Base-by-base conservation (phyloP, 2,329 filamentous ascomycete genomes). In the Colletotrichum spaethianum region DNA sequence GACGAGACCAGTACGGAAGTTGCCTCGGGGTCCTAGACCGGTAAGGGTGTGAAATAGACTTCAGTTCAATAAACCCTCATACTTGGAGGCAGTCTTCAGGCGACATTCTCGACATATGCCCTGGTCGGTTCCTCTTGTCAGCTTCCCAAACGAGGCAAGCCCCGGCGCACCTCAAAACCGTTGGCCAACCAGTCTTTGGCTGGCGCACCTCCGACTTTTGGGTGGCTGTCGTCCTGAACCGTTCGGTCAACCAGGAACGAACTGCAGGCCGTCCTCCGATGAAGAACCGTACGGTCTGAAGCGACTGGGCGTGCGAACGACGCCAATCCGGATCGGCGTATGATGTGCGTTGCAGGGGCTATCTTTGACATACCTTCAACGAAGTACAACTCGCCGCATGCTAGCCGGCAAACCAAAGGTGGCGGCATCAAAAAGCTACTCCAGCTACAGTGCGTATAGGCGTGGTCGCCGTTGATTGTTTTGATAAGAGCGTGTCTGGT, bases 91-190 rank as follows among this genome's bases (percentile, higher is more conserved):
- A 50, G 9, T 20, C 23, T 40, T 33, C 42, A 26, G 33, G 50
- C 26, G 40, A 60, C 23, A 18, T 18, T 52, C 36, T 52, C 57
- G 26, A 31, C n/a, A 18, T 28, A 23, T 42, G n/a, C 63, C 53
- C 57, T 46, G 36, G 46, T 18, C 26, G 20, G 44, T 23, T 40
- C 23, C 23, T 33, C 44, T 42, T 63, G 20, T 40, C 59, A 68
- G 63, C 59, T 67, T 63, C 59, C 59, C 28, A 46, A 72, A 60
- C 14, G 23, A 73, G 71, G 53, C 44, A 55, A 67, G 44, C 42
- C 28, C 55, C 62, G 55, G 65, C 36, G 70, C 67, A 67, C 38
- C n/a, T 40, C 40, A 20, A 66, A 23, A 36, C 59, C 57, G 11
- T 48, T 59, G 52, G 67, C 36, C 36, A 14, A 26, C 23, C 55